These are phyloP conservation scores for Plectosphaerella sp. DNA, from an alignment of 2,329 filamentous ascomycete species.

Conservation along the genomic window DNA sequence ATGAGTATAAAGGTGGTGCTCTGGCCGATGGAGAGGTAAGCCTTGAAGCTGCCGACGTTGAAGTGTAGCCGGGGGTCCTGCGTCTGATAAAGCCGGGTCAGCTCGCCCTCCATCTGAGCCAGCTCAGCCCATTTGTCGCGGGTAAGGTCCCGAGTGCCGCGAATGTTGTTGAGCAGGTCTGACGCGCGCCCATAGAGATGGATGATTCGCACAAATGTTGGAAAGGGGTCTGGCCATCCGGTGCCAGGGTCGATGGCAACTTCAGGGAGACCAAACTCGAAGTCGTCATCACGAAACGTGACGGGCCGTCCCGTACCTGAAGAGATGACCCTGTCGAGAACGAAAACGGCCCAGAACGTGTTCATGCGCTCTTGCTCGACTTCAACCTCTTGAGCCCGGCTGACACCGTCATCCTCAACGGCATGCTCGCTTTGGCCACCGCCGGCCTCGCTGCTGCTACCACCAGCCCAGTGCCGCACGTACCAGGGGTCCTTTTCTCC, in stretches of 20 bases:
- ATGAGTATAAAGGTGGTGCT: constrained; percentile 83
- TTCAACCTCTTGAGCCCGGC: constrained; percentile 51
- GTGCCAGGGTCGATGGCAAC: constrained; percentile 47
- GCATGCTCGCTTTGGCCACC: constrained; percentile 21
- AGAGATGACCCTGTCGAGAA: constrained; percentile 82
- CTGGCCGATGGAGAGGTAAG: constrained; percentile 75
- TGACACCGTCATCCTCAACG: constrained; percentile 38
- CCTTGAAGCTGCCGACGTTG: constrained; percentile 80
- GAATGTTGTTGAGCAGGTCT: constrained; percentile 78
- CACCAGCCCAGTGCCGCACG: constrained; percentile 37
- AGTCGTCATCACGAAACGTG: constrained; percentile 78
- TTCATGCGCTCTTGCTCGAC: constrained; percentile 80
- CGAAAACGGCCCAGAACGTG: constrained; percentile 87
- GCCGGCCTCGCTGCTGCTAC: constrained; percentile 21
- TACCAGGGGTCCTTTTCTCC: constrained; percentile 49
- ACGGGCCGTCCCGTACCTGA: constrained; percentile 82
- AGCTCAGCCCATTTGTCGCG: constrained; percentile 68
- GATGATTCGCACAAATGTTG: constrained; percentile 76
- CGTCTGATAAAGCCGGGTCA: constrained; percentile 68
- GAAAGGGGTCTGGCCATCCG: constrained; percentile 74
- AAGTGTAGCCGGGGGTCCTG: constrained; percentile 75
- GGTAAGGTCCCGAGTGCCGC: constrained; percentile 68
- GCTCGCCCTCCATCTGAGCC: constrained; percentile 72
- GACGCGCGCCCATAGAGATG: constrained; percentile 82
- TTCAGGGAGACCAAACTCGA: constrained; percentile 68